These are phyloP conservation scores for Dryadomyces quercivorus DNA, from an alignment of 2,329 filamentous ascomycete species.

Conservation along the genomic window DNA sequence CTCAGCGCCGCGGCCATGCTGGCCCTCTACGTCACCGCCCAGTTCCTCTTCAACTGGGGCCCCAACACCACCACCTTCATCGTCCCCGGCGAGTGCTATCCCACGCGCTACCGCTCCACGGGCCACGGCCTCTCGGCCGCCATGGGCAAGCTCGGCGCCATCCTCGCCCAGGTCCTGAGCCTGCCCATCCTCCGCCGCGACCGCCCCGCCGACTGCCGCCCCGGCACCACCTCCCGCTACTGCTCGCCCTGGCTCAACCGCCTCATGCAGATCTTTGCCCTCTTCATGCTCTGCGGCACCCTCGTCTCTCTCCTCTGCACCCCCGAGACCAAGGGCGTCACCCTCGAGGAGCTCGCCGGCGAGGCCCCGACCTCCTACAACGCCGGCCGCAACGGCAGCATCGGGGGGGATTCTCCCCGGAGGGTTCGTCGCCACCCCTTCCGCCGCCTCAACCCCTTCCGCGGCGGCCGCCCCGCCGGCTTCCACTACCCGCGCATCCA, in stretches of 20 bases:
- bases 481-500: conserved; percentile 30
- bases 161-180: conserved; percentile 54
- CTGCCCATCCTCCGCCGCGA: conserved; percentile 49
- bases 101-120: conserved; percentile 49
- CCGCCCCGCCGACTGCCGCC: conserved; percentile 33
- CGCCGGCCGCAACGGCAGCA: conserved; percentile 36
- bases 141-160: conserved; percentile 55
- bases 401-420: no score
- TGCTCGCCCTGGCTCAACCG: conserved; percentile 54
- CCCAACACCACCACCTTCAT: conserved; percentile 57
- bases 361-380: conserved; percentile 51
- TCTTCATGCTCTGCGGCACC: conserved; percentile 67
- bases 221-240: conserved; percentile 17
- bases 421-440: not conserved
- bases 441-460: conserved; percentile 23
- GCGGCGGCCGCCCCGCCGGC: conserved; percentile 37
- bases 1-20: conserved; percentile 38
- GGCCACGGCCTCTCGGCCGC: conserved; percentile 56
- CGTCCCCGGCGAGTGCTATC: conserved; percentile 52
- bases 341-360: conserved; percentile 58
- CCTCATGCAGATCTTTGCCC: conserved; percentile 64
- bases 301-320: conserved; percentile 55
- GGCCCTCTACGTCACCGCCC: conserved; percentile 49
- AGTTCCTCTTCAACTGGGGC: conserved; percentile 56
- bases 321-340: conserved; percentile 64